Evolutionary conservation across 75 land plant species (phyloP).

Genomic region (Pinus tabuliformis): DNA sequence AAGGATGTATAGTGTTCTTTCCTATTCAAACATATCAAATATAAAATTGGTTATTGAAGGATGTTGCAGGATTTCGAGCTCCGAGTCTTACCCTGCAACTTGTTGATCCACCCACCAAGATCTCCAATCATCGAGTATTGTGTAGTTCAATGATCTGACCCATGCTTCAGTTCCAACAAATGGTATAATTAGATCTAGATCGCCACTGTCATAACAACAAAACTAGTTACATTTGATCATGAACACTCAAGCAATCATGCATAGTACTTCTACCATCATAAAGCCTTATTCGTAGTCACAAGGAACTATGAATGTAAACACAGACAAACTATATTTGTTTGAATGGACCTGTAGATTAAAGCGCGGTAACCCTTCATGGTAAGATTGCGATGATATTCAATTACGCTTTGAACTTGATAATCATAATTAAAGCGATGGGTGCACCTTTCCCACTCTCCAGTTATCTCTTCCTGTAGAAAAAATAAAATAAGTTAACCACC

Average conservation of each 20-base stretch:
- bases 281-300: conserved; percentile 15
- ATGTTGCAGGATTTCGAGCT: too few species aligned
- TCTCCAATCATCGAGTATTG: conserved; percentile 43
- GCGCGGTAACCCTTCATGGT: conserved; percentile 50
- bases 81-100: conserved; percentile 57
- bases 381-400: conserved; percentile 46
- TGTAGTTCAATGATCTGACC: conserved; percentile 43
- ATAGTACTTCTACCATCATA: neutral
- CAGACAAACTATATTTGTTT: neutral
- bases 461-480: conserved; percentile 19
- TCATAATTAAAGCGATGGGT: conserved; percentile 26
- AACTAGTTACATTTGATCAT: neutral
- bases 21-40: neutral
- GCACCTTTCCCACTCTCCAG: conserved; percentile 56
- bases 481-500: neutral
- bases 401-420: conserved; percentile 35
- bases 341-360: conserved; percentile 60
- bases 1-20: neutral
- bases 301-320: conserved; percentile 9
- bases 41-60: neutral
- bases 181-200: conserved; percentile 57
- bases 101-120: conserved; percentile 57
- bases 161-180: conserved; percentile 53
- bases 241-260: neutral
- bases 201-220: conserved; percentile 41